phyloP scores from a whole-genome alignment of 495 filamentous ascomycete genomes.

The Podospora bellae-mahoneyi region DNA sequence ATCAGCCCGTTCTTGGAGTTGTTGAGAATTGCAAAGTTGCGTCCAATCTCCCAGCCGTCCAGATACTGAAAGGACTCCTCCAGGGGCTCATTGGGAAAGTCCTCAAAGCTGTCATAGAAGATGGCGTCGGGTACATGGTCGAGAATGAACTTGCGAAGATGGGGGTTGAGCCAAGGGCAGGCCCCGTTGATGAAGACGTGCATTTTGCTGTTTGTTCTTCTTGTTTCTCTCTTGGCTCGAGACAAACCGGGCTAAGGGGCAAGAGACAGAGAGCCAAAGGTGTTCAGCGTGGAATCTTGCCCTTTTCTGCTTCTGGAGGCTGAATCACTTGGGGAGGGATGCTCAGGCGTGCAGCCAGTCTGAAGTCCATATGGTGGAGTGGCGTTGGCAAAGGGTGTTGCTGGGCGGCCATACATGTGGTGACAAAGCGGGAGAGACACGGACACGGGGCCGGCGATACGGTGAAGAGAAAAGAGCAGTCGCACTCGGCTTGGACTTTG shows the following conservation, averaged over 20 bases:
- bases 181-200: conserved; percentile 21
- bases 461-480: neutral
- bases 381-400: neutral
- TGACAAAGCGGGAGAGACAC: neutral
- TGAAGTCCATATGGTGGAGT: neutral
- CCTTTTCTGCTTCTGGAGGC: conserved; percentile 15
- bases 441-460: neutral
- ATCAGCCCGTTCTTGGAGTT: conserved; percentile 17
- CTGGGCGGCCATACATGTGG: neutral
- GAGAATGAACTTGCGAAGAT: conserved; percentile 22
- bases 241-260: neutral
- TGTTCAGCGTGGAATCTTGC: conserved; percentile 11
- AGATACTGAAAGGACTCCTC: conserved; percentile 22
- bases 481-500: neutral
- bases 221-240: neutral
- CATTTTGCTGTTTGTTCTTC: conserved; percentile 11
- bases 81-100: conserved; percentile 17
- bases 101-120: conserved; percentile 19
- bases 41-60: conserved; percentile 23
- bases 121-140: conserved; percentile 20
- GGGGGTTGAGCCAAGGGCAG: conserved; percentile 23
- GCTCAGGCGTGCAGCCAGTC: neutral
- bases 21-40: conserved; percentile 26
- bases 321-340: conserved; percentile 1
- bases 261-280: neutral